Base-by-base conservation (phyloP, 2,329 filamentous ascomycete genomes). In the Aspergillus intermedius region DNA sequence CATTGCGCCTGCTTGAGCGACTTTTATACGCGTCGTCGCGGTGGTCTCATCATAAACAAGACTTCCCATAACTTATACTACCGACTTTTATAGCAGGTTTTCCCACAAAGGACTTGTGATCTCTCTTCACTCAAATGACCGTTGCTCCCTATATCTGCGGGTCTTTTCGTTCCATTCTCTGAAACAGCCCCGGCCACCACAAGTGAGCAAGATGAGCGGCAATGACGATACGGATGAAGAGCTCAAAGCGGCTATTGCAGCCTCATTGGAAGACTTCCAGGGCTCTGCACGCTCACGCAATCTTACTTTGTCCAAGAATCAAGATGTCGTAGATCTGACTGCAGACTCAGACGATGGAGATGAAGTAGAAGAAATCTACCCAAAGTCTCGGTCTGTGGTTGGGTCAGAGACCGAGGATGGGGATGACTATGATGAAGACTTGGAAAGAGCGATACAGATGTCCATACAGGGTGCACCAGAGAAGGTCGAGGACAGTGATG, bases 371-470 rank as follows among this genome's bases (percentile, higher is more conserved):
- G 43, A 59, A 17, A 25, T 58, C 4, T 60, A 54, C 22, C 60
- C 59, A 1, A 65, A 66, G 39, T 63, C 61, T 12, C 59, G 58
- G 6, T 60, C 64, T 2, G 45, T 59, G 2, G 51, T 64, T 12
- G 58, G 53, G 2, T 61, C 62, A 12, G 60, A 62, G 17, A 60
- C 54, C 2, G 46, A 35, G 15, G 28, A 55, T 12, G 50, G 55
- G 5, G 57, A 57, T 12, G 48, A 53, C 3, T 52, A 62, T 0
- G 68, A 71, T 30, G 68, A 70, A 40, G 64, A 69, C 8, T 50
- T 72, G 10, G 64, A 64, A 41, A 55, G 49, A 49, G 62, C 70
- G 39, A 63, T 71, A 49, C 57, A 60, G 15, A 30, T 70, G 34
- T 68, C 68, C 42, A 50, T 69, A 50, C 54, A 68, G 47, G 44